Conservation (phyloP, 495 filamentous ascomycete species). For the Neurospora sublineolata region DNA sequence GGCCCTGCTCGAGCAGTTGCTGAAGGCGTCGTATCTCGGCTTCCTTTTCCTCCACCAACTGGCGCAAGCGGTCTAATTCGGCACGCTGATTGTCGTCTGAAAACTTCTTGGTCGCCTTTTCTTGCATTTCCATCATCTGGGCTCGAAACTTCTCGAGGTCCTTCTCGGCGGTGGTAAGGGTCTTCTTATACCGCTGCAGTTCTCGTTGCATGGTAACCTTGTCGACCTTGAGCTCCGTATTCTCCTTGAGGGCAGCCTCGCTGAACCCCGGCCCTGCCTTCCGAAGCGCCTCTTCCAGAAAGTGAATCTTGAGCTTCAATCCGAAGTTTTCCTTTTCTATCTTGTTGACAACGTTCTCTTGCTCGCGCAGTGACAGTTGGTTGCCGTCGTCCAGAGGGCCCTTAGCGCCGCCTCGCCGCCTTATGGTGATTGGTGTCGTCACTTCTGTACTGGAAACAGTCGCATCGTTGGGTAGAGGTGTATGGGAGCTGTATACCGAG, state of each 20-base stretch:
- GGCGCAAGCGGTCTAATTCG: conserved; percentile 46
- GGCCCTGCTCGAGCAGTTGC: conserved; percentile 38
- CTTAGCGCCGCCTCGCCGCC: conserved; percentile 47
- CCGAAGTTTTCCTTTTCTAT: conserved; percentile 89
- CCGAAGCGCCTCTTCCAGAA: conserved; percentile 64
- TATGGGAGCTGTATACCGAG: conserved; percentile 39
- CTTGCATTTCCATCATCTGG: conserved; percentile 66
- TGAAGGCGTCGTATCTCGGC: conserved; percentile 43
- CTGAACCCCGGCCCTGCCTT: conserved; percentile 82
- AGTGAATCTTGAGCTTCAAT: conserved; percentile 71
- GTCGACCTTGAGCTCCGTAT: conserved; percentile 88
- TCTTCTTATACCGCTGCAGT: conserved; percentile 71
- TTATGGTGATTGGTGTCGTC: conserved; percentile 62
- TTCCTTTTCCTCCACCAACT: conserved; percentile 37
- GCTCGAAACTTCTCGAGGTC: conserved; percentile 64
- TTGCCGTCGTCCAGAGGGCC: conserved; percentile 71
- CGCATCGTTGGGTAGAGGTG: conserved; percentile 45
- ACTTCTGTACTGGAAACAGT: conserved; percentile 64
- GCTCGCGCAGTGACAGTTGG: conserved; percentile 78
- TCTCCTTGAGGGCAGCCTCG: conserved; percentile 78
- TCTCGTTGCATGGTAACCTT: conserved; percentile 79
- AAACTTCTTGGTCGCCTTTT: conserved; percentile 65
- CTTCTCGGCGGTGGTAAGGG: conserved; percentile 63
- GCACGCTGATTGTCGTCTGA: conserved; percentile 49
- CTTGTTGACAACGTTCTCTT: conserved; percentile 88